Conservation (phyloP, 2,329 filamentous ascomycete species). For the Ampelomyces quisqualis region DNA sequence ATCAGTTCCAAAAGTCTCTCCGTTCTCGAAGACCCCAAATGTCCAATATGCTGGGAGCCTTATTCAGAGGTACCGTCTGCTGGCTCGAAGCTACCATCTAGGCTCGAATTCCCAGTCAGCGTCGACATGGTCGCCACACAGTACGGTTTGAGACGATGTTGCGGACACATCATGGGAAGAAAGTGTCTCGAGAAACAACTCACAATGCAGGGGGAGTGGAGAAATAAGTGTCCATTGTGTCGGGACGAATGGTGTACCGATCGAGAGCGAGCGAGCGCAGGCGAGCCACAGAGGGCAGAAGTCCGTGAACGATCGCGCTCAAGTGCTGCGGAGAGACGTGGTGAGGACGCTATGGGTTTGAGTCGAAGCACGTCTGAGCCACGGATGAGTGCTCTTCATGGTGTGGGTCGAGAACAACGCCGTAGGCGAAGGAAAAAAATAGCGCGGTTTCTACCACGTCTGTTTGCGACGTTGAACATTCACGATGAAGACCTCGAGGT, state of each 20-base stretch:
- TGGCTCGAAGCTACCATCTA: background rate
- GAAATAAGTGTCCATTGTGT: constrained; percentile 12
- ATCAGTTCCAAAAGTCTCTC: too few species aligned
- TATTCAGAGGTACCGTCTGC: constrained; percentile 1
- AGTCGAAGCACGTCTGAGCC: background rate
- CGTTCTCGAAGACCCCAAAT: constrained; percentile 1
- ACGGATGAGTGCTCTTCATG: background rate
- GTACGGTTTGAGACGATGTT: constrained; percentile 4
- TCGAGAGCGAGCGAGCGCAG: background rate
- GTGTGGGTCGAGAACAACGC: background rate
- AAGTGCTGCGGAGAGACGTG: too few species aligned
- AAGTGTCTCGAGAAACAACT: constrained; percentile 9
- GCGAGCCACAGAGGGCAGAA: background rate
- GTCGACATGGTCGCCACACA: constrained; percentile 7
- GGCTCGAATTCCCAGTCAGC: constrained; percentile 5
- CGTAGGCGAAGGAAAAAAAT: background rate
- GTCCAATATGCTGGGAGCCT: constrained; percentile 5
- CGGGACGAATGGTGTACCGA: constrained; percentile 8
- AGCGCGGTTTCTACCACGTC: constrained; percentile 1
- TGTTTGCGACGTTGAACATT: constrained; percentile 5
- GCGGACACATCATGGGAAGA: constrained; percentile 7
- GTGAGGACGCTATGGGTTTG: too few species aligned
- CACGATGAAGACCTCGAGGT: constrained; percentile 2
- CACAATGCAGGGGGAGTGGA: constrained; percentile 3
- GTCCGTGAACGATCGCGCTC: too few species aligned